Evolutionary conservation across 2,329 filamentous ascomycete genomes (phyloP), one percentile per base, ranked within the genome.

Genomic region (Aspergillus pseudoglaucus): DNA sequence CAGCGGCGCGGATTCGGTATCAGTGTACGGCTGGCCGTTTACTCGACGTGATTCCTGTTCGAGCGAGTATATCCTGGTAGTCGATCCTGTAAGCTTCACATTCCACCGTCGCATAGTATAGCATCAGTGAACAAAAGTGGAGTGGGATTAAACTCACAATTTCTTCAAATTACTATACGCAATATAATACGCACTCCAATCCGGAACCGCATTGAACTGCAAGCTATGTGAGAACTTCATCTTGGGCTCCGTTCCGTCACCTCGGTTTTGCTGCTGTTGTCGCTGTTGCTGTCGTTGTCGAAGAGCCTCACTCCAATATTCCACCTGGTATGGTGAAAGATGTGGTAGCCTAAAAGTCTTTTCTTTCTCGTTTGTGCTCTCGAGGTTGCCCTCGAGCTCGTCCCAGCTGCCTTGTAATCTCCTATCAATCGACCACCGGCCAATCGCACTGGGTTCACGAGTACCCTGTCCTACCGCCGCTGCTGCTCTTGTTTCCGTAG

Each of bases 161-260:
- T 98, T 98, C 78, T 98, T 98, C 60, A 98, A 80, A 64, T 96
- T 97, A 74, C 90, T 96, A 72, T 98, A 98, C 51, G 90, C 88
- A 65, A 98, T 94, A 71, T 98, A 98, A 71, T 97, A 84, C 62
- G 85, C 90, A 75, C 89, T 96, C 93, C 93, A 98, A 72, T 98
- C 93, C n/a, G 93, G 93, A 60, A 98, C 93, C 54, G 93, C 90
- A 75, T 98, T 98, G 75, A 98, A 98, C 77, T 98, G 93, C 60
- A 98, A 85, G 72, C 91, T 97, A 70, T 98, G 93, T 15, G 91
- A 97, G 78, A 98, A 98, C 84, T 97, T 97, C 93, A 98, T 98
- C 65, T 89, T 88, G 82, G 87, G 84, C 57, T 77, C 80, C 59
- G 84, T 76, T 39, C 37, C 18, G 15, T 20, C 17, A 59, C 87